Evolutionary conservation across 2,329 filamentous ascomycete genomes (phyloP), one percentile per base, ranked within the genome.

Genomic region (Periconia sp.): DNA sequence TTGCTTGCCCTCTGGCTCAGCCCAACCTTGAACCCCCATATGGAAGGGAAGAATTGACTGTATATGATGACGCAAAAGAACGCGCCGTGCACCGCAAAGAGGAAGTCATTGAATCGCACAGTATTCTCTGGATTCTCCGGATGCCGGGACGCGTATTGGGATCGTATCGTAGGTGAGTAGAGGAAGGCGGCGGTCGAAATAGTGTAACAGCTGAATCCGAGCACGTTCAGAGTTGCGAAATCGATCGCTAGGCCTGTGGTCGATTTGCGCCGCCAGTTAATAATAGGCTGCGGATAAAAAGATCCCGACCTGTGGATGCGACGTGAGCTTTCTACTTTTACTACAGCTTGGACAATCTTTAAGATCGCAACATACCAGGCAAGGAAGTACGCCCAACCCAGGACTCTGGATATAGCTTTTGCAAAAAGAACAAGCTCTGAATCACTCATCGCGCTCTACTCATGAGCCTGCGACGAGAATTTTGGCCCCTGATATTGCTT

Each of bases 221-320:
- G 68, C 26, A 78, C 65, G 70, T 94, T 94, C 57, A 90, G 78
- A 13, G 87, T 78, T 13, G 90, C 90, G 62, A 95, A 96, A 69
- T 96, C 92, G 53, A 95, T 86, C 1, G 90, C 89, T 4, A 92
- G 85, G 28, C 94, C 94, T 15, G 83, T 80, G 4, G 92, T 96
- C 7, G 89, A 88, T 43, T 83, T 82, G 40, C 90, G 86, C 21
- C 77, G 77, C 68, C 79, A 86, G 77, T 96, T 97, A 50, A 90
- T 80, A 48, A 95, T 73, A 5, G 88, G 84, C 67, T 97, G 94
- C 1, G 92, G 92, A 69, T 97, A 97, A 74, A 96, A 97, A 12
- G 90, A 95, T 12, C 86, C 73, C 10, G 88, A 92, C 92, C 92
- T 67, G 43, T 8, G 18, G n/a, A 12, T 33, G 21, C 26, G 17